Evolutionary conservation across 768 basidiomycete genomes (phyloP), one percentile per base, ranked within the genome.

Genomic region (Macrolepiota dolichaula): DNA sequence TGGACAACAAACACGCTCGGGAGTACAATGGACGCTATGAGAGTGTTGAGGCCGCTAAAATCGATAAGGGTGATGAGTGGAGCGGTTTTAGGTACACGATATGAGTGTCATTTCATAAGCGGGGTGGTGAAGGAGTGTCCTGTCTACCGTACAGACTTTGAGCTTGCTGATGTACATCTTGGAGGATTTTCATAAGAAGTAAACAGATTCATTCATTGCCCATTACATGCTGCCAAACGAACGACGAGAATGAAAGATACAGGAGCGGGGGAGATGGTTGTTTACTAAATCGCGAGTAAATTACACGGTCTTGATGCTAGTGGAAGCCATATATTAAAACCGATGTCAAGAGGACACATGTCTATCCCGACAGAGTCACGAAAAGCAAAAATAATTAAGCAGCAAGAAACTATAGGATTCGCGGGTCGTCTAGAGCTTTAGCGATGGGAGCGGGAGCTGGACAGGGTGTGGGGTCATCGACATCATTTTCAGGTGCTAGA

Each of bases 61-160:
- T 71, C 24, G 81, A 81, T 46, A 89, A 87, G 66, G 88, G 89
- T 2, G 89, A 90, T 65, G 70, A 78, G 55, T 91, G 88, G 89
- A 90, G 88, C 67, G 87, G 89, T n/a, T 91, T 88, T 71, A 78
- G 85, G 62, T 90, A 90, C 72, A 81, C 78, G 1, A 65, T 84
- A 47, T 87, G 66, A 32, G 29, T 32, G 29, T 32, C 29, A 3
- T 7, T 32, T n/a, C n/a, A n/a, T n/a, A n/a, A n/a, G n/a, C n/a
- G n/a, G n/a, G n/a, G n/a, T n/a, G n/a, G n/a, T n/a, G n/a, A n/a
- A n/a, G n/a, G n/a, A n/a, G n/a, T n/a, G n/a, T n/a, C n/a, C n/a
- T n/a, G n/a, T n/a, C n/a, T n/a, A n/a, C n/a, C n/a, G n/a, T n/a
- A n/a, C n/a, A n/a, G n/a, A n/a, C n/a, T n/a, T n/a, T n/a, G n/a